phyloP scores from a whole-genome alignment of 768 basidiomycete species.

The Daedaleopsis nitida region DNA sequence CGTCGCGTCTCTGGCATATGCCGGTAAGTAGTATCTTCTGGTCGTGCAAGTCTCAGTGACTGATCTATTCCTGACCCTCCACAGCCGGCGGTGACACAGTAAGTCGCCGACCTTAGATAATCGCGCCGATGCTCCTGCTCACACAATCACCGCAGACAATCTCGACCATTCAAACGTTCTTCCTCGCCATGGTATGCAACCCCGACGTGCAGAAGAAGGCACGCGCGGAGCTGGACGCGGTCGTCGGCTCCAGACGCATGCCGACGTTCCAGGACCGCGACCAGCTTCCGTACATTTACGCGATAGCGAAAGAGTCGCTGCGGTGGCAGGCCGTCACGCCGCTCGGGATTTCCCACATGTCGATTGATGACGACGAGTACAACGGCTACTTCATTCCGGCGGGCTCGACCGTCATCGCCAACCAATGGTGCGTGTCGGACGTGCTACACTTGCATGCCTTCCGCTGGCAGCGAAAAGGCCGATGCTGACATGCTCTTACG shows the following conservation, averaged over 20 bases:
- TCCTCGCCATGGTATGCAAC: conserved; percentile 24
- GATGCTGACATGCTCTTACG: background rate
- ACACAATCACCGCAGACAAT: conserved; percentile 6
- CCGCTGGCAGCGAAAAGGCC: no score
- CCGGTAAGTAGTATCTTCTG: no score
- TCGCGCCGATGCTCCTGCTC: background rate
- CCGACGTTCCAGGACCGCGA: conserved; percentile 28
- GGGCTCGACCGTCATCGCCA: conserved; percentile 6
- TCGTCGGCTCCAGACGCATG: conserved; percentile 34
- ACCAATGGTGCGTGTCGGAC: conserved; percentile 13
- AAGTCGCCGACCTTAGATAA: background rate
- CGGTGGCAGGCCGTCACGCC: conserved; percentile 19
- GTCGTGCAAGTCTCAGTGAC: no score
- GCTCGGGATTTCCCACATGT: conserved; percentile 1
- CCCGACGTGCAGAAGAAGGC: conserved; percentile 31
- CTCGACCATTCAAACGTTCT: conserved; percentile 17
- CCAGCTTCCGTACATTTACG: conserved; percentile 29
- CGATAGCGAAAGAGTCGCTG: conserved; percentile 34
- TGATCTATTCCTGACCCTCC: background rate
- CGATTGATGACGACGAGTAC: conserved; percentile 3
- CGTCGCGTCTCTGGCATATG: no score
- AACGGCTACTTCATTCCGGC: conserved; percentile 7
- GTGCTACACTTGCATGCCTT: no score
- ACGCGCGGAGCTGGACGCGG: conserved; percentile 38
- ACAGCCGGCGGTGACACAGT: background rate